Evolutionary conservation across 176 grass and related monocot genomes (phyloP).

Genomic region (Cymbopogon citratus): DNA sequence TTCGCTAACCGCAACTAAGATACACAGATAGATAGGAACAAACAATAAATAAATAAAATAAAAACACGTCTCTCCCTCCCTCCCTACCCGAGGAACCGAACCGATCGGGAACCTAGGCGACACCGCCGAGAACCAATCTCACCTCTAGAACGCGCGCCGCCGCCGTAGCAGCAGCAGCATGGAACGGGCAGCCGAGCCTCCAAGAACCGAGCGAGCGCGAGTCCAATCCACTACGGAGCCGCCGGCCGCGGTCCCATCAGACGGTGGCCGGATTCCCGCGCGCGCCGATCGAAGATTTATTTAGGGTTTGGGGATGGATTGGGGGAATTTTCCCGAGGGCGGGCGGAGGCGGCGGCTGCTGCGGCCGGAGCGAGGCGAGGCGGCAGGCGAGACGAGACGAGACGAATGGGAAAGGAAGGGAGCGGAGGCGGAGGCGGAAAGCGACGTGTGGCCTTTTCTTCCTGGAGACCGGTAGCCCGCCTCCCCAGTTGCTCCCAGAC

Average conservation of each 20-base stretch:
- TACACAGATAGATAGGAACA: not conserved
- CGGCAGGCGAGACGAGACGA: not conserved
- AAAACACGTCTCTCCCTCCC: too few relatives aligned
- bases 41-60: not conserved
- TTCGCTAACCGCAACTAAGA: not conserved
- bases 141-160: not conserved
- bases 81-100: not conserved
- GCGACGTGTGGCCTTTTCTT: slow-evolving; percentile 24
- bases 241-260: slow-evolving; percentile 1
- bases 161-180: not conserved
- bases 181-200: not conserved
- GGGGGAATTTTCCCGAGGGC: slow-evolving; percentile 21
- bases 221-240: slow-evolving; percentile 11
- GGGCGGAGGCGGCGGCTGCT: slow-evolving; percentile 1
- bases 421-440: slow-evolving; percentile 10
- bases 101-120: not conserved
- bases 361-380: not conserved
- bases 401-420: slow-evolving; percentile 14
- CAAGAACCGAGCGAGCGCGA: too few relatives aligned
- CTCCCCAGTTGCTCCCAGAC: not conserved
- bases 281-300: slow-evolving; percentile 32
- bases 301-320: slow-evolving; percentile 39
- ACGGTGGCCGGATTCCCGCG: not conserved
- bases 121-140: not conserved
- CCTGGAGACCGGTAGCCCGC: slow-evolving; percentile 4